Conservation (phyloP, 192 early-diverging fungal genomes). For the Umbelopsis ramanniana region DNA sequence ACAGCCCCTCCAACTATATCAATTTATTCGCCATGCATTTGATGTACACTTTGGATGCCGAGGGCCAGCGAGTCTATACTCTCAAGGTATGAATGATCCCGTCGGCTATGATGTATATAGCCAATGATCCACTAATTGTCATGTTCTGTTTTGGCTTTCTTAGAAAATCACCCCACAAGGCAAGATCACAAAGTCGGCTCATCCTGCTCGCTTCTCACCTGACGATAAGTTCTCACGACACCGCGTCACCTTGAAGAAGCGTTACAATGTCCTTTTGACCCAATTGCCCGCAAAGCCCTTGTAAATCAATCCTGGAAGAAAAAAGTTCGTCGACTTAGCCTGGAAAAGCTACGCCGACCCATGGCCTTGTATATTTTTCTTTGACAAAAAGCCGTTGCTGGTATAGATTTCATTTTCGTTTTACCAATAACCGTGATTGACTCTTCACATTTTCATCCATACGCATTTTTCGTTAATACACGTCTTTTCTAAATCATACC, state of each 20-base stretch:
- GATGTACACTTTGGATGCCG: constrained; percentile 80
- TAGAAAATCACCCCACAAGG: constrained; percentile 85
- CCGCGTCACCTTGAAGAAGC: constrained; percentile 95
- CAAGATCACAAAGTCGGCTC: constrained; percentile 92
- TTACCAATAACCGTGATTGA: neutral
- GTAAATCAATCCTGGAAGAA: neutral
- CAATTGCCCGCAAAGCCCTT: constrained; percentile 48
- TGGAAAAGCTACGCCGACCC: neutral
- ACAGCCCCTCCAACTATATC: neutral
- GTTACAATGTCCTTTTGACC: constrained; percentile 85
- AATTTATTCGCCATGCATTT: constrained; percentile 77
- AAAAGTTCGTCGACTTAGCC: neutral
- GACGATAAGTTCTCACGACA: constrained; percentile 99
- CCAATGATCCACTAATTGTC: neutral
- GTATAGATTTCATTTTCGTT: neutral
- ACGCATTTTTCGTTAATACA: constrained; percentile 6
- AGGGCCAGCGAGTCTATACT: constrained; percentile 93
- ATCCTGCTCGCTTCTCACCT: constrained; percentile 98
- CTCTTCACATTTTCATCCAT: neutral
- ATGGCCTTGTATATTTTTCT: neutral
- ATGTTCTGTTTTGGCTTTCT: neutral
- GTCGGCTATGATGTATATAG: neutral
- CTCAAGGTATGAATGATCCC: constrained; percentile 71
- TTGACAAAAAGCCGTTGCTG: neutral
- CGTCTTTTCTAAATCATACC: neutral